phyloP scores from a whole-genome alignment of 2,329 filamentous ascomycete species.

The Cryphonectria nitschkei region DNA sequence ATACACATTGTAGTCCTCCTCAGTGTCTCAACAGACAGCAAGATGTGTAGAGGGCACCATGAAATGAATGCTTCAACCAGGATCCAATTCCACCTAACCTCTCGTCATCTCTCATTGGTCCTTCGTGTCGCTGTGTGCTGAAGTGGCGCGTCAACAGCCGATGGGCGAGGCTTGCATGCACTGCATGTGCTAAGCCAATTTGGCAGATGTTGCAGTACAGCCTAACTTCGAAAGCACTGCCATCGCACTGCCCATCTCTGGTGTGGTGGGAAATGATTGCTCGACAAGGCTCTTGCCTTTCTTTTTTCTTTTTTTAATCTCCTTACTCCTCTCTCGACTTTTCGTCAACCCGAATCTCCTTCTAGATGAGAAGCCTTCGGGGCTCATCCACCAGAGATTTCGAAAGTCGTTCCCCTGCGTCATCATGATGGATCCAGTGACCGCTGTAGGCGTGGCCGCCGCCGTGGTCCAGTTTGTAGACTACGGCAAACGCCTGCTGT shows the following conservation, averaged over 20 bases:
- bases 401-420: background rate
- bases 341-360: background rate
- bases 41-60: background rate
- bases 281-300: background rate
- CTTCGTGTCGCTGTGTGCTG: background rate
- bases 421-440: constrained; percentile 4
- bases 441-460: background rate
- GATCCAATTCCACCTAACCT: background rate
- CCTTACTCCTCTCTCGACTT: background rate
- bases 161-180: background rate
- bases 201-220: background rate
- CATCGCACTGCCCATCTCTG: background rate
- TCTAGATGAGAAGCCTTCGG: background rate
- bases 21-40: background rate
- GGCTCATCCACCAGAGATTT: background rate
- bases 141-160: background rate
- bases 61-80: background rate
- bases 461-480: constrained; percentile 14
- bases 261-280: background rate
- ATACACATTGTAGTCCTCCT: background rate
- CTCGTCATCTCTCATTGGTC: background rate
- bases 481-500: constrained; percentile 6
- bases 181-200: background rate
- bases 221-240: background rate
- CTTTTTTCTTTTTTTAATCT: background rate